Base-by-base conservation (phyloP, 345 rosid species). In the Salix suchowensis region DNA sequence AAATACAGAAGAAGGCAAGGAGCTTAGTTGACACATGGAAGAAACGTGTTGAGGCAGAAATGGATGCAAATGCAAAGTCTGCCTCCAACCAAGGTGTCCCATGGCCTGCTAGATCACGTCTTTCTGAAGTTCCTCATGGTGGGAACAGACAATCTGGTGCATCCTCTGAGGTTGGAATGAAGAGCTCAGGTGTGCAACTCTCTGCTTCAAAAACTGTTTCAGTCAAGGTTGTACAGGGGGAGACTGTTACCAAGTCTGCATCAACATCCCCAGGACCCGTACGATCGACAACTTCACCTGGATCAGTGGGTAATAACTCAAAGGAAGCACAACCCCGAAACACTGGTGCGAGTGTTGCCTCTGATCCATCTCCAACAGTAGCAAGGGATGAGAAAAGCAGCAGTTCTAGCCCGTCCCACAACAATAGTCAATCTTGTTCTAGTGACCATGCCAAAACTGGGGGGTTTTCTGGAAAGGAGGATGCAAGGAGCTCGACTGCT, bases 1-100 rank as follows among this genome's bases (percentile, higher is more conserved):
- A 95, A 69, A 91, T 95, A 78, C 96, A 91, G 83, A 95, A 85
- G 87, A 95, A 95, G 74, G 96, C 97, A 40, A 88, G 97, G 83
- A 87, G 92, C 72, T 86, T 95, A 67, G 98, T 95, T 74, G 98
- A 95, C 80, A 93, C 92, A 4, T 95, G 98, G 97, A 95, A 95
- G 88, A 95, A 88, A 77, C 90, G 96, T 23, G 98, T 95, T 30
- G 98, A 95, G 81, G 94, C 91, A 78, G 98, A 95, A 80, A 91
- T 93, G 97, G 96, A 95, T 87, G 89, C 90, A 0, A 93, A 88
- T 84, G 88, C 90, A 1, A 93, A 88, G 81, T 77, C 92, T 72
- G 90, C 89, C 28, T 83, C 91, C 16, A 90, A 82, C 66, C 97
- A 85, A 80, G 87, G 80, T 80, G 91, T 77, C 28, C 67, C 90